Evolutionary conservation across 257 asterid species (phyloP), one percentile per base, ranked within the genome.

Genomic region (Gentiana dahurica): DNA sequence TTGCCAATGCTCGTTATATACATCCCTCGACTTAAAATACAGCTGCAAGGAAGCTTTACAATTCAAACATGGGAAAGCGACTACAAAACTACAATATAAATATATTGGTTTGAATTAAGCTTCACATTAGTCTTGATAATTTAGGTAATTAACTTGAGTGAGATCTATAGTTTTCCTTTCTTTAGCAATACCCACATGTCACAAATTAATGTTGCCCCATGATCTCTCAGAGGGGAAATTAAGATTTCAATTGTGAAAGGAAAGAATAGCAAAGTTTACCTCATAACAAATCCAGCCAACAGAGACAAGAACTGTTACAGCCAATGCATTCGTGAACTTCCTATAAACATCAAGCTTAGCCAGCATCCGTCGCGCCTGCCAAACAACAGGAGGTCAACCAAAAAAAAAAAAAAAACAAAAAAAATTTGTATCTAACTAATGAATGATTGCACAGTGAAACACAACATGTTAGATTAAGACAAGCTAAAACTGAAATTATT

Each of bases 221-320:
- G 24, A 24, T 24, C 24, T 24, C 24, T 24, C 24, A 24, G 24
- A 24, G 24, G 24, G 24, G 24, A 24, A 24, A 24, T 24, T 24
- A 24, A 24, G 24, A 24, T 24, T 24, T 24, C 24, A 24, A 24
- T 24, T 24, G 24, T 24, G 24, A 24, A 24, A 24, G 46, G 3
- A 13, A 15, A 44, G 36, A 45, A 11, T 37, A 6, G 9, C 11
- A 56, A 43, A 51, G 49, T 59, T 68, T 81, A 90, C 97, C 95
- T 86, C 97, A 11, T 86, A 86, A 69, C 93, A 86, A 35, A 79
- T 86, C 97, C 97, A 90, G 54, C 95, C 97, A 75, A 86, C 89
- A 60, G 95, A 90, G 53, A 89, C 82, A 32, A 90, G 63, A 72
- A 90, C 93, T 49, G 97, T 82, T 65, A 86, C 70, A 35, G 79